A percentile compares a stretch with the other conserved stretches of the same genome.
phyloP scores from a whole-genome alignment of 306 rosid species.

The Quercus glauca region DNA sequence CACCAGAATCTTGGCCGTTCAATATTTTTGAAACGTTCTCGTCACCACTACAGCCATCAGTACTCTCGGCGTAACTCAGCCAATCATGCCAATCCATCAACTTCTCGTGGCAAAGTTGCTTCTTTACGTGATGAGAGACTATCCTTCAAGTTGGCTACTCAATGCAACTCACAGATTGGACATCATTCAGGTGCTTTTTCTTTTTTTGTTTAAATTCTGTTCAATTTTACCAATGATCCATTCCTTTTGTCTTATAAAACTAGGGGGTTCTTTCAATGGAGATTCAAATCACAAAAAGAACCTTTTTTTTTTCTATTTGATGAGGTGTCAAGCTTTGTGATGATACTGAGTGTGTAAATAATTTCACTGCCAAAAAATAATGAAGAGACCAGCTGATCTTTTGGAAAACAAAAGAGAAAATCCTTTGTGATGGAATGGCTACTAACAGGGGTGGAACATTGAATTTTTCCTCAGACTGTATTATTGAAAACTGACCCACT shows the following conservation, averaged over 20 bases:
- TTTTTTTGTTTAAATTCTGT: not conserved
- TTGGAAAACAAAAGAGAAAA: not conserved
- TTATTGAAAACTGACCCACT: no score
- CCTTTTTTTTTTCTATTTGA: not conserved
- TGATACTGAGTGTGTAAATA: not conserved
- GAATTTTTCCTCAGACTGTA: no score
- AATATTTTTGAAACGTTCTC: constrained; percentile 69
- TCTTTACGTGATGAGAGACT: constrained; percentile 47
- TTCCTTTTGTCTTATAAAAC: not conserved
- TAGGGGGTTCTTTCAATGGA: not conserved
- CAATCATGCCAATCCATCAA: constrained; percentile 56
- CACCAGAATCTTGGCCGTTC: constrained; percentile 73
- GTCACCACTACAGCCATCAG: constrained; percentile 77
- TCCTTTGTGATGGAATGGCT: not conserved
- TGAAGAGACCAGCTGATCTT: not conserved
- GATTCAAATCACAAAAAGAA: not conserved
- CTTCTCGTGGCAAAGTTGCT: constrained; percentile 61
- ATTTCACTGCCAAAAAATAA: not conserved
- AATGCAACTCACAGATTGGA: constrained; percentile 41
- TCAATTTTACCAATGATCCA: not conserved
- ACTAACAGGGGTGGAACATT: no score
- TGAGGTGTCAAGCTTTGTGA: not conserved
- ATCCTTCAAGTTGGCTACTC: constrained; percentile 60
- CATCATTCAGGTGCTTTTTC: constrained; percentile 45
- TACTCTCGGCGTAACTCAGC: constrained; percentile 74